Percentiles rank a stretch among this genome's conserved stretches.
These are phyloP conservation scores for Populus trichocarpa DNA, from an alignment of 441 rosid genomes.

Conservation along the genomic window DNA sequence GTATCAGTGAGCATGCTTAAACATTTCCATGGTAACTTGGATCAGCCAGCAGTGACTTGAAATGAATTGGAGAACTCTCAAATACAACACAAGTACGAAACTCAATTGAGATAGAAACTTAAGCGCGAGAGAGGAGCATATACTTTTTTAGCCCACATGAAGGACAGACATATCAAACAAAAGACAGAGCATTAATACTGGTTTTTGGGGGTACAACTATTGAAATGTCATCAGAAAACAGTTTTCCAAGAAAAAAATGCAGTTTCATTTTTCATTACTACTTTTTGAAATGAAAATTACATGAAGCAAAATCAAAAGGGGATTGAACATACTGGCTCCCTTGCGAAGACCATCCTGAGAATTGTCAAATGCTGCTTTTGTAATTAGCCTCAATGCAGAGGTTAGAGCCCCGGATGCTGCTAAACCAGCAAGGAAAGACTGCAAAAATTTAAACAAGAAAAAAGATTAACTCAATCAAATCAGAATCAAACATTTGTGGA, in stretches of 20 bases:
- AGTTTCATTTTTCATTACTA: not conserved
- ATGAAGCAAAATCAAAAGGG: not conserved
- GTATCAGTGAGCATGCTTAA: not conserved
- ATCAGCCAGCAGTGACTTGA: not conserved
- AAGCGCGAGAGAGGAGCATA: too few relatives aligned
- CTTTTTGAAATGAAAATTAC: not conserved
- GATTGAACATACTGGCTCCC: slow-evolving; percentile 61
- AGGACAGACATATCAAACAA: not conserved
- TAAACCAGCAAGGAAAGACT: slow-evolving; percentile 64
- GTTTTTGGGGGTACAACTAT: not conserved
- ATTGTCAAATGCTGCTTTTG: slow-evolving; percentile 64
- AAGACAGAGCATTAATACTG: not conserved
- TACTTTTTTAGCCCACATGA: not conserved
- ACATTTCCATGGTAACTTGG: not conserved
- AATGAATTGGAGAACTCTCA: not conserved
- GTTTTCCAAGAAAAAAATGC: not conserved
- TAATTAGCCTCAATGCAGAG: slow-evolving; percentile 60
- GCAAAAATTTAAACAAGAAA: slow-evolving; percentile 4
- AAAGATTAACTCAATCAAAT: slow-evolving; percentile 13
- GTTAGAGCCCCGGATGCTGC: slow-evolving; percentile 68
- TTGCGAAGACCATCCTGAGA: slow-evolving; percentile 63
- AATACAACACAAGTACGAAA: too few relatives aligned
- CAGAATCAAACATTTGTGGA: not conserved
- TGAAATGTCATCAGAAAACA: not conserved
- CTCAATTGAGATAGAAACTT: too few relatives aligned